Percentiles rank a stretch among this genome's conserved stretches.
Evolutionary conservation across 768 basidiomycete species (phyloP).

Genomic region (Hygrophoropsis aurantiaca): DNA sequence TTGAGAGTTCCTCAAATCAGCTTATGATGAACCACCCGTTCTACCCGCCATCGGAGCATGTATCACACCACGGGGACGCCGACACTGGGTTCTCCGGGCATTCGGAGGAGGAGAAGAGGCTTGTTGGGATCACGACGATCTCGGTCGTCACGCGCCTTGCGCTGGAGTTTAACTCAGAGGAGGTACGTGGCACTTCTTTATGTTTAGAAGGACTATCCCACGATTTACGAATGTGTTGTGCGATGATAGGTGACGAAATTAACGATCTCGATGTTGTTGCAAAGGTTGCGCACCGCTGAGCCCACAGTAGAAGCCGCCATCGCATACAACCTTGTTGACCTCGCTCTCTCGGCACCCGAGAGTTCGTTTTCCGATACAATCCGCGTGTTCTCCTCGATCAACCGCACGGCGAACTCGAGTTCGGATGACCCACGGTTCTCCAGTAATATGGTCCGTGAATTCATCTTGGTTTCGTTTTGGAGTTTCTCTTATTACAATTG

Average conservation of each 20-base stretch:
- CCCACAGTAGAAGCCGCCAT: constrained; percentile 89
- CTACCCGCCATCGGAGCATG: constrained; percentile 26
- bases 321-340: constrained; percentile 86
- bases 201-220: no score
- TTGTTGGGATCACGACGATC: constrained; percentile 88
- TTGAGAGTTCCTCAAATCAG: constrained; percentile 47
- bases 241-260: constrained; percentile 68
- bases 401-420: constrained; percentile 83
- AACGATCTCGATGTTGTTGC: constrained; percentile 90
- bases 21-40: constrained; percentile 43
- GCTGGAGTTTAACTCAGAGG: constrained; percentile 82
- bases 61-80: constrained; percentile 46
- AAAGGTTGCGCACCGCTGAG: constrained; percentile 82
- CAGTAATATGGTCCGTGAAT: constrained; percentile 76
- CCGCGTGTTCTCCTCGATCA: constrained; percentile 79
- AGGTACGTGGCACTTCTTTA: no score
- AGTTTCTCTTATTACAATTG: no score
- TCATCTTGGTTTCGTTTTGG: no score
- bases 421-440: constrained; percentile 86
- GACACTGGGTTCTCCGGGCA: constrained; percentile 61
- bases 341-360: constrained; percentile 78
- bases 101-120: constrained; percentile 80
- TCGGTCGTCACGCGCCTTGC: constrained; percentile 87
- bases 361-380: constrained; percentile 82
- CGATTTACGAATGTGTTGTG: background rate